Base-by-base conservation (phyloP, 805 yeast species). In the Torulaspora microellipsoides region DNA sequence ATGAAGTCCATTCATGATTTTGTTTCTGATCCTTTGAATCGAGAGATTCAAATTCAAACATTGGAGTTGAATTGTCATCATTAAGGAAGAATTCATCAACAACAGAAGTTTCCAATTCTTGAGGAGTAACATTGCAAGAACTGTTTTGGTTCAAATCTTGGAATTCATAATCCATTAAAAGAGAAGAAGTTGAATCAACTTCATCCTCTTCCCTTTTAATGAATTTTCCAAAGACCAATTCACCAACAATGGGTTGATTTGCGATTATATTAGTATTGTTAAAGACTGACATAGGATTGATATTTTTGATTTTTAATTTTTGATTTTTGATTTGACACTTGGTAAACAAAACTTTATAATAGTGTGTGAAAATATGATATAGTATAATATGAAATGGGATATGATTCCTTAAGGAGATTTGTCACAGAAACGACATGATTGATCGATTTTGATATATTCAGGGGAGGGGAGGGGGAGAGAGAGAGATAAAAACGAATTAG, bases 41-140 rank as follows among this genome's bases (percentile, higher is more conserved):
- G 11, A 23, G 25, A 15, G 39, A 27, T 15, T 61, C 70, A 34
- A 51, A 51, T 14, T 67, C 72, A 60, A 83, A 81, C 62, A 83
- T 71, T 36, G 89, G 80, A 42, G 78, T 80, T 72, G 85, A 77
- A 49, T 73, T 76, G 23, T 64, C 55, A 31, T 66, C 58, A 31
- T 68, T 60, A 15, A 65, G 59, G 47, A 70, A 66, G 33, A 67
- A 56, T 8, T 39, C 42, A 13, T 39, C 42, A n/a, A 27, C 36
- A 11, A 33, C 37, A 8, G n/a, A 14, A 54, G 80, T 70, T 51
- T 73, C 77, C 55, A 81, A 68, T 50, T 75, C 56, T 13, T 40
- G 32, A 20, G 25, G 25, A 20, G 25, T 20, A 20, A 20, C 25
- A 20, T 20, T 20, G 7, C 25, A 5, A 20, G 25, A 20, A 6